Base-by-base conservation (phyloP, 306 rosid genomes). In the Gynostemma pentaphyllum region DNA sequence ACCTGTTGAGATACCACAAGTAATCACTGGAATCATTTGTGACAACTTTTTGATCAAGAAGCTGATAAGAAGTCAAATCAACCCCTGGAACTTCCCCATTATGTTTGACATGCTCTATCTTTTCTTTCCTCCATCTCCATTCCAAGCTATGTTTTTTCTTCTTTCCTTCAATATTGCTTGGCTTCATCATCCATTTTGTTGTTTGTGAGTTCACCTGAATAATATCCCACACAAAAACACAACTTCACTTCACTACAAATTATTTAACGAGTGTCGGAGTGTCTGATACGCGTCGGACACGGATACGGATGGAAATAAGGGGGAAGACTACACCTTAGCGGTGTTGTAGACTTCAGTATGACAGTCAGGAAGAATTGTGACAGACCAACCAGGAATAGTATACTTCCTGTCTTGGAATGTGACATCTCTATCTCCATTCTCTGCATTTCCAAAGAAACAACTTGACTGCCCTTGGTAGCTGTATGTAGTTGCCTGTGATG, bases 1-100 rank as follows among this genome's bases (percentile, higher is more conserved):
- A 81, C 91, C 74, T 78, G 19, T 81, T 82, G 46, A 79, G 71
- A 75, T 81, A 79, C 91, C 86, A 83, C 53, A 80, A 68, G 53
- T 75, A 80, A 62, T 84, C 90, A 62, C 76, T 75, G 12, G 49
- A 40, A 77, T 81, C 90, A 49, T 62, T 62, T 5, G 77, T 24
- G 54, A 7, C 74, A 2, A 46, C 54, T 28, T 79, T 85, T 69
- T 85, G 83, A 61, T 85, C 91, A 52, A 79, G 1, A 8, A 79
- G 78, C 44, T 4, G 5, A 27, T 73, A 16, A 22, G 57, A 69
- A n/a, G 67, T 22, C 26, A 52, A 5, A 9, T 2, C 41, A 54
- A 6, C 4, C 8, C 45, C 16, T 64, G 26, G 3, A 67, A 70
- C 51, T 41, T 68, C 0, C 69, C 80, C 27, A 19, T 44, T 23